A percentile compares a stretch with the other conserved stretches of the same genome.
phyloP scores from a whole-genome alignment of 768 basidiomycete genomes.

The Saitozyma sp. region DNA sequence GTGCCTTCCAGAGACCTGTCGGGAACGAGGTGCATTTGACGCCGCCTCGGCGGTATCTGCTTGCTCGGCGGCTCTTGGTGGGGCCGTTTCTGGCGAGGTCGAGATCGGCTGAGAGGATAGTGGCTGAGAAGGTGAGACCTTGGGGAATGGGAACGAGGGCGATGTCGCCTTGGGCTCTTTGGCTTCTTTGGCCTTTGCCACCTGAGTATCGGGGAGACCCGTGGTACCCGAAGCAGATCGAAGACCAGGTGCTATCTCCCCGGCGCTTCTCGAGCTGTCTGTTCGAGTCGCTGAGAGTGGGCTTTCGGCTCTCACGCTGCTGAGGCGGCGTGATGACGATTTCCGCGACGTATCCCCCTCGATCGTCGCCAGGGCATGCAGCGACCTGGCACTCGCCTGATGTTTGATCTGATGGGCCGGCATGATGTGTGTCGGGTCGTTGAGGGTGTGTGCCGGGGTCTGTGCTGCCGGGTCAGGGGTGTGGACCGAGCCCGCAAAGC shows the following conservation, averaged over 20 bases:
- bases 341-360: background rate
- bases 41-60: no score
- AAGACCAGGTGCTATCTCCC: background rate
- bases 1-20: slow-evolving; percentile 16
- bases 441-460: slow-evolving; percentile 25
- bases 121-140: slow-evolving; percentile 2
- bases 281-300: background rate
- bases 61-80: background rate
- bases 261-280: background rate
- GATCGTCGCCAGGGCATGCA: slow-evolving; percentile 8
- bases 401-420: slow-evolving; percentile 28
- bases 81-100: slow-evolving; percentile 6
- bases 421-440: slow-evolving; percentile 29
- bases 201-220: background rate
- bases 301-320: no score
- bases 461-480: slow-evolving; percentile 29
- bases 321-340: slow-evolving; percentile 1
- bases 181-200: background rate
- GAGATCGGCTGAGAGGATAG: background rate
- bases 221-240: background rate
- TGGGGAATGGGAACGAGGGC: slow-evolving; percentile 38
- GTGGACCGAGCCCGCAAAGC: slow-evolving; percentile 34
- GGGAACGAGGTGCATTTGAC: slow-evolving; percentile 12
- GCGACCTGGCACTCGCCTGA: slow-evolving; percentile 15
- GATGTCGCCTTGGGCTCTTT: slow-evolving; percentile 13